Evolutionary conservation across 75 land plant species (phyloP), one percentile per base, ranked within the genome.

Genomic region (Larix kaempferi): DNA sequence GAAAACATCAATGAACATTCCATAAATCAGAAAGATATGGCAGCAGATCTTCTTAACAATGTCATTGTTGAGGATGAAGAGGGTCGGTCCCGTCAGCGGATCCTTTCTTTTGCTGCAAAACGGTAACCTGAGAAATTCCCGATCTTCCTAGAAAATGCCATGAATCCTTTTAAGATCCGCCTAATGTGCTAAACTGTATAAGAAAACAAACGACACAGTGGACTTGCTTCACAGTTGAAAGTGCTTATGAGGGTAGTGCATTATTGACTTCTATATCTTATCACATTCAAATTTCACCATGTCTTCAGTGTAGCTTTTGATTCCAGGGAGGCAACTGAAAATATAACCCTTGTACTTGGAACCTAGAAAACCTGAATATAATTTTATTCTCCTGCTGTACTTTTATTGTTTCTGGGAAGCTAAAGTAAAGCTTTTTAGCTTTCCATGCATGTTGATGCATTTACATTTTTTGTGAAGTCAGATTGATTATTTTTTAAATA

Each of bases 71-170:
- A 86, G 52, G 96, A 95, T 87, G 97, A 94, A 78, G 96, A 95
- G 72, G 92, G 94, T 56, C 88, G 92, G 13, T 91, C 96, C 77
- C 92, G 97, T 65, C 98, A 95, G 81, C 81, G 92, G 15, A 87
- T 95, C 84, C 98, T 95, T 78, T 78, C 92, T 11, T 95, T 86
- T 93, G 96, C 98, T 84, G 97, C 98, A 29, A 88, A 82, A 83
- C 82, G 97, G 98, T 94, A 80, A 64, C 35, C 8, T 56, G 10
- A 17, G 60, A 54, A 17, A 12, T 26, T 25, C 27, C 49, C 21
- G 5, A 41, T 66, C 23, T n/a, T 41, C 25, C 41, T 69, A 13
- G 14, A n/a, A 69, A 69, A 41, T 41, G 22, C 22, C n/a, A 69
- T 3, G 39, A 69, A 69, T 19, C 10, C 0, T 69, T 69, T 69